Conservation (phyloP, 106 monocot species). For the Acorus calamus region DNA sequence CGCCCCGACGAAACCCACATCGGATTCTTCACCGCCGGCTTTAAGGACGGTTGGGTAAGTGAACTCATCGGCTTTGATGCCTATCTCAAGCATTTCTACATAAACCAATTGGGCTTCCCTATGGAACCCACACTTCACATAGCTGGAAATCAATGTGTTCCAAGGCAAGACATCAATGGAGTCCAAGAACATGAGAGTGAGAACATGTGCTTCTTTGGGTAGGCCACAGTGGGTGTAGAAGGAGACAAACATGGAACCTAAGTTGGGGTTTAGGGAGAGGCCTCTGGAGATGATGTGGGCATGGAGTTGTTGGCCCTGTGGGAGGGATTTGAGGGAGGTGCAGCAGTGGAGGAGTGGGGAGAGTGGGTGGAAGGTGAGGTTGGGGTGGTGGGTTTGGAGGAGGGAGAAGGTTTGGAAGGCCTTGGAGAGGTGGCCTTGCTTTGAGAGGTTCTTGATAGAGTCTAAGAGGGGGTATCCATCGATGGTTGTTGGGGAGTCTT, state of each 20-base stretch:
- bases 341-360: conserved; percentile 39
- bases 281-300: conserved; percentile 45
- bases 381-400: conserved; percentile 22
- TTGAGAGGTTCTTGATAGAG: conserved; percentile 18
- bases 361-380: conserved; percentile 29
- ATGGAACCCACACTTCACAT: conserved; percentile 14
- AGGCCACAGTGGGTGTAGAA: conserved; percentile 38
- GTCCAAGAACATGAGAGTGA: conserved; percentile 11
- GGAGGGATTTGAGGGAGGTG: conserved; percentile 17
- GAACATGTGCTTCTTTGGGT: conserved; percentile 22
- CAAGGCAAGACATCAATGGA: conserved; percentile 21
- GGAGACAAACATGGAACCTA: conserved; percentile 31
- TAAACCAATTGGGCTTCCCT: conserved; percentile 27
- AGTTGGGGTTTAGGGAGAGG: conserved; percentile 11
- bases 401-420: conserved; percentile 40
- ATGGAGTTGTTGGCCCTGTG: conserved; percentile 55
- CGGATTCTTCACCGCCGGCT: conserved; percentile 45
- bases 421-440: conserved; percentile 22
- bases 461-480: too few species aligned
- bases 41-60: conserved; percentile 62
- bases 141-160: conserved; percentile 56
- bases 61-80: conserved; percentile 38
- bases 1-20: conserved; percentile 33
- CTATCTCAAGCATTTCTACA: conserved; percentile 26
- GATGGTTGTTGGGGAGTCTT: too few species aligned